Conservation (phyloP, 148 eudicot species). For the Arctostaphylos glauca region DNA sequence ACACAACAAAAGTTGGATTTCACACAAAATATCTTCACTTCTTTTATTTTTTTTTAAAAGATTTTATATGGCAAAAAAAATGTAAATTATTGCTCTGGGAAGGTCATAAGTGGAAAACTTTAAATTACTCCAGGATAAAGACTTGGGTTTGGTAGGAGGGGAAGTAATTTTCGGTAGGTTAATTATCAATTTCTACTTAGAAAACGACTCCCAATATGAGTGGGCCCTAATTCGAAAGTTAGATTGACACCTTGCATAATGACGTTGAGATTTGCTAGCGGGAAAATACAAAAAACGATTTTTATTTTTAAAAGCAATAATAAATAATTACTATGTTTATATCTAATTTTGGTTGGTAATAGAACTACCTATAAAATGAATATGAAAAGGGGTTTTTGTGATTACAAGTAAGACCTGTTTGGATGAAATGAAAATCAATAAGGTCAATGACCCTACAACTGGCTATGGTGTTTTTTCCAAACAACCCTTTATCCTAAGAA, state of each 20-base stretch:
- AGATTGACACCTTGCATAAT: neutral
- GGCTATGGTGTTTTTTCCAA: neutral
- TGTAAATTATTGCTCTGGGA: neutral
- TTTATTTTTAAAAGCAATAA: too few species aligned
- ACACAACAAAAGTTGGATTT: too few species aligned
- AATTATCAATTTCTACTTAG: neutral
- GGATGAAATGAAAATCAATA: neutral
- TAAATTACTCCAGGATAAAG: neutral
- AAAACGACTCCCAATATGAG: neutral
- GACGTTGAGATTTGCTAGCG: neutral
- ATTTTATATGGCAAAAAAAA: too few species aligned
- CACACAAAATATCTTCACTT: too few species aligned
- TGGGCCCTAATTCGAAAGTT: neutral
- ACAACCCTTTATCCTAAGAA: neutral
- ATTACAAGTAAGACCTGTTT: neutral
- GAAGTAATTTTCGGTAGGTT: conserved; percentile 14
- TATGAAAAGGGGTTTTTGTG: neutral
- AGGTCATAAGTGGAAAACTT: neutral
- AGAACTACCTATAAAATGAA: too few species aligned
- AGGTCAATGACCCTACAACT: neutral
- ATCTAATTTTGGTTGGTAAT: too few species aligned
- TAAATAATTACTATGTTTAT: too few species aligned
- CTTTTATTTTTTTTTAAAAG: too few species aligned
- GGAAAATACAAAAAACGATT: neutral
- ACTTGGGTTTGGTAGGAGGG: neutral